A percentile compares a stretch with the other conserved stretches of the same genome.
Conservation (phyloP, 495 filamentous ascomycete species). For the Hypoxylon lienhwacheense region DNA sequence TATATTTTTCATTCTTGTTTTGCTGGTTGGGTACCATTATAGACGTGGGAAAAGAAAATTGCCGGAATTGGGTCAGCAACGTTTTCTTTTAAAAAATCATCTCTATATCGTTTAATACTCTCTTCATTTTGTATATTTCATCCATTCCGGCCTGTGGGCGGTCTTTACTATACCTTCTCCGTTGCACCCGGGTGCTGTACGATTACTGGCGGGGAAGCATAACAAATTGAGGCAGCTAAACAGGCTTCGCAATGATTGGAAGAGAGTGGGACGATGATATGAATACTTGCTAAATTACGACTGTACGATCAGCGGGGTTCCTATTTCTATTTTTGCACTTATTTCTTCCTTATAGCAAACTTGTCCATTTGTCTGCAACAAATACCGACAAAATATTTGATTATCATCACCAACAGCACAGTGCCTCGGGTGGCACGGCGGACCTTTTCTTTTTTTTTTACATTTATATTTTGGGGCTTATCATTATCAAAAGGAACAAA, state of each 20-base stretch:
- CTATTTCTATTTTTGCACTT: not conserved
- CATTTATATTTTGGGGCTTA: no score
- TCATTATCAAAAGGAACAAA: no score
- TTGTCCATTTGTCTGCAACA: no score
- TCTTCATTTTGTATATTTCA: constrained; percentile 24
- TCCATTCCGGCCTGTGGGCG: constrained; percentile 4
- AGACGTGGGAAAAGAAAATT: constrained; percentile 27
- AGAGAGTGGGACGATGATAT: constrained; percentile 22
- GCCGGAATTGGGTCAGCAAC: constrained; percentile 32
- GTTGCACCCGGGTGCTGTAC: constrained; percentile 21
- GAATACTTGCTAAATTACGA: constrained; percentile 22
- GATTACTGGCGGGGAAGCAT: constrained; percentile 13
- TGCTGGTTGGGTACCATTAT: constrained; percentile 24
- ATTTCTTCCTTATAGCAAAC: not conserved
- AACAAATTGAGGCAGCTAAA: constrained; percentile 6
- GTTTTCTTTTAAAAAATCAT: constrained; percentile 9
- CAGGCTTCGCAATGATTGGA: constrained; percentile 10
- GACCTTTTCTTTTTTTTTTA: no score
- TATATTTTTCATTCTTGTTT: not conserved
- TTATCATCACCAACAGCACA: no score
- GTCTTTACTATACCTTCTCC: not conserved
- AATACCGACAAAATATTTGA: no score
- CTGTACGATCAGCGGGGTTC: constrained; percentile 31
- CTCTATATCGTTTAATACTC: constrained; percentile 25
- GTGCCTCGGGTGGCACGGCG: no score